A percentile compares a stretch with the other conserved stretches of the same genome.
phyloP scores from a whole-genome alignment of 2,329 filamentous ascomycete genomes.

The Fusarium sp. region DNA sequence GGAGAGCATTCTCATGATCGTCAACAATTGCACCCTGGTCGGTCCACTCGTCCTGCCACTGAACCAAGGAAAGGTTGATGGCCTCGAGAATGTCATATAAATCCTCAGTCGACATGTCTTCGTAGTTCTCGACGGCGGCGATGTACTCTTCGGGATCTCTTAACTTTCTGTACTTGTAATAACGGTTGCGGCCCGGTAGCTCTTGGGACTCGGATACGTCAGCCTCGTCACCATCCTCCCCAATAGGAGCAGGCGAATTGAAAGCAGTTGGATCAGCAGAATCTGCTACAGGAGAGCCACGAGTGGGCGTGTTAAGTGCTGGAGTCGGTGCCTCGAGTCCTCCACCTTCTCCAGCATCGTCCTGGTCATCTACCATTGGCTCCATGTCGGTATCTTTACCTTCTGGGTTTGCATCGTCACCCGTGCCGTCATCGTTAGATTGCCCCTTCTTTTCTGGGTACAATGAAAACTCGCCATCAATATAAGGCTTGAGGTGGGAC shows the following conservation, averaged over 20 bases:
- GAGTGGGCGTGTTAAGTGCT: conserved; percentile 55
- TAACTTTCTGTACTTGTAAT: conserved; percentile 63
- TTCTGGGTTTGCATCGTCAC: conserved; percentile 51
- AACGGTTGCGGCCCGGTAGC: conserved; percentile 45
- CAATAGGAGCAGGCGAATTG: conserved; percentile 55
- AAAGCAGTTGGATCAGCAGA: conserved; percentile 54
- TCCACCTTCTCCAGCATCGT: conserved; percentile 49
- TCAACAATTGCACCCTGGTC: conserved; percentile 64
- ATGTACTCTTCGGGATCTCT: conserved; percentile 64
- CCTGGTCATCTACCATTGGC: conserved; percentile 52
- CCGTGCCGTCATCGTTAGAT: conserved; percentile 50
- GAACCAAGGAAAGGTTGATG: conserved; percentile 60
- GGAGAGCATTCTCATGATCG: conserved; percentile 68
- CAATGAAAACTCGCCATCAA: conserved; percentile 54
- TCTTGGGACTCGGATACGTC: conserved; percentile 55
- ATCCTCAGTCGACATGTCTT: conserved; percentile 62
- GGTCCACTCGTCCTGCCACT: conserved; percentile 68
- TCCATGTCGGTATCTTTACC: conserved; percentile 52
- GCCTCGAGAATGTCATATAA: conserved; percentile 60
- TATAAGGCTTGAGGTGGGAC: conserved; percentile 57
- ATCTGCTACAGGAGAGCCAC: conserved; percentile 57
- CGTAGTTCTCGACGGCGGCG: conserved; percentile 62
- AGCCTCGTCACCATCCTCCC: conserved; percentile 54
- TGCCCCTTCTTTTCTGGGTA: conserved; percentile 56
- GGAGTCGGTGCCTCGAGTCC: conserved; percentile 53